Base-by-base conservation (phyloP, 129 eudicot species). In the Tanacetum coccineum region DNA sequence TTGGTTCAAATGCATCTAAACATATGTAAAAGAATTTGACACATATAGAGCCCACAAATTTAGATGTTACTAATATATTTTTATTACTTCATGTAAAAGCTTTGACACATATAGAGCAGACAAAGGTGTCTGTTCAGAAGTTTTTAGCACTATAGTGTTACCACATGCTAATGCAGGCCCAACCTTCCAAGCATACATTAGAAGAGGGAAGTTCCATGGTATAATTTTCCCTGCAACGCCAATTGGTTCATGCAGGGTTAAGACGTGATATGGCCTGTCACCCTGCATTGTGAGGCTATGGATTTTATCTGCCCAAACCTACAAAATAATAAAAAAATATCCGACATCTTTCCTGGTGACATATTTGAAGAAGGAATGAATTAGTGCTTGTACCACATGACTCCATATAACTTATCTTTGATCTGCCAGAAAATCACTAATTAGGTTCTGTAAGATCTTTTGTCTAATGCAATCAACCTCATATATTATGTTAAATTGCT, bases 231-330 rank as follows among this genome's bases (percentile, higher is more conserved):
- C 96, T 2, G 89, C 87, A 44, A 88, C 96, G 46, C 96, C 96
- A 46, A 85, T 80, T 0, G 96, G 96, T 59, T 88, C 96, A 63
- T 88, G 96, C 71, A 88, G 57, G 32, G 78, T 77, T 17, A 85
- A 76, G 42, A 88, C 92, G 45, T 85, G 92, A 66, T 88, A 66
- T 1, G 87, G 82, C 19, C 96, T 87, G 39, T 88, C 96, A 56
- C 89, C 96, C 48, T 83, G 92, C 58, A 85, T 80, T 25, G 92
- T 83, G 11, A 85, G 77, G 22, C 92, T 92, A 30, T 88, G 96
- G 19, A 88, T 88, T 63, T 88, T 88, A 76, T 88, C 96, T 0
- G 96, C 96, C 96, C 96, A 88, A 30, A n/a, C 96, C 96, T 88
- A 59, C 8, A 39, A 22, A 59, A 48, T 6, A 49, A 54, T 40